A percentile compares a stretch with the other conserved stretches of the same genome.
Conservation (phyloP, 768 basidiomycete genomes). For the Russula sp. region DNA sequence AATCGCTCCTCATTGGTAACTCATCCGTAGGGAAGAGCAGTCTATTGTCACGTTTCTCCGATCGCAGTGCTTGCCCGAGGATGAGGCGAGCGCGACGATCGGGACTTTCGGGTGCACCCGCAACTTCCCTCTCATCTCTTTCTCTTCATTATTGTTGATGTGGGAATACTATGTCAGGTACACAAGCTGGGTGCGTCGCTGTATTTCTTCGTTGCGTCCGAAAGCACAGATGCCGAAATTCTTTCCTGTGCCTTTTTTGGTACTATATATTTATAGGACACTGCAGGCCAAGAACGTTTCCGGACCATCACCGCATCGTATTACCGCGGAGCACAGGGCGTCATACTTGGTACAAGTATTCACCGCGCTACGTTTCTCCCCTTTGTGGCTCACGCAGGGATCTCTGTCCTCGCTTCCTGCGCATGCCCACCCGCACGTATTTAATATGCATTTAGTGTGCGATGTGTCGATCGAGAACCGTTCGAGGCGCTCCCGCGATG, state of each 20-base stretch:
- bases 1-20: slow-evolving; percentile 81
- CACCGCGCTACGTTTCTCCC: background rate
- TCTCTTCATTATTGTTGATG: background rate
- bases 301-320: slow-evolving; percentile 84
- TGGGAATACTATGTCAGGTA: slow-evolving; percentile 47
- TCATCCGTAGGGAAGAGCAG: slow-evolving; percentile 95
- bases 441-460: slow-evolving; percentile 59
- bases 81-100: slow-evolving; percentile 83
- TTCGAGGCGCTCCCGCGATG: slow-evolving; percentile 94
- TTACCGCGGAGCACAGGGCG: slow-evolving; percentile 78
- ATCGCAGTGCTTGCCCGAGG: slow-evolving; percentile 92
- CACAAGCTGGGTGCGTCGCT: slow-evolving; percentile 86
- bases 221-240: background rate
- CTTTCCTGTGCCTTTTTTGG: background rate
- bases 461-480: slow-evolving; percentile 88
- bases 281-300: slow-evolving; percentile 80
- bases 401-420: background rate
- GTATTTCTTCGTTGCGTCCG: background rate
- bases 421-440: background rate
- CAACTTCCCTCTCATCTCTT: background rate
- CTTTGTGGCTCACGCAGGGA: background rate
- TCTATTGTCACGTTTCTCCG: slow-evolving; percentile 89
- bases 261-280: slow-evolving; percentile 54
- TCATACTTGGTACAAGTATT: slow-evolving; percentile 58
- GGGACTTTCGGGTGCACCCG: slow-evolving; percentile 73